Evolutionary conservation across 352 stramenopile genomes (phyloP).

Genomic region (Aphanomyces stellatus): DNA sequence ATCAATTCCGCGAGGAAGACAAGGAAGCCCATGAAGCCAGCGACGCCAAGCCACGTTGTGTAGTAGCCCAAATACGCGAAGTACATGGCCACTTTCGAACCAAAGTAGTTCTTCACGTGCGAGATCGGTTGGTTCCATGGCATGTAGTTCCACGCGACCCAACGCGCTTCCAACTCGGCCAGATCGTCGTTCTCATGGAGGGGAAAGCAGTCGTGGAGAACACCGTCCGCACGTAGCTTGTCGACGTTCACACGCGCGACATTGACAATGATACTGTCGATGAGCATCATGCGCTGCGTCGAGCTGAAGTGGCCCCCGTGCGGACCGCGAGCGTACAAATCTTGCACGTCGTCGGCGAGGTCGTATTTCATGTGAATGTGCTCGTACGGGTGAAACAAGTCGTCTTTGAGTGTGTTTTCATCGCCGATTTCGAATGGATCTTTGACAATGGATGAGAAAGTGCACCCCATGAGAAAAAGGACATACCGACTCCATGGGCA

Average conservation of each 20-base stretch:
- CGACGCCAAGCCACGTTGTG: constrained; percentile 88
- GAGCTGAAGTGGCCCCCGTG: constrained; percentile 51
- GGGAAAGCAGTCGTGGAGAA: constrained; percentile 70
- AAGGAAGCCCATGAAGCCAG: constrained; percentile 73
- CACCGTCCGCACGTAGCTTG: constrained; percentile 56
- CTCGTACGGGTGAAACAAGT: constrained; percentile 4
- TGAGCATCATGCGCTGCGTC: constrained; percentile 66
- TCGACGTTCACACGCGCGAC: constrained; percentile 42
- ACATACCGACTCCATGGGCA: not conserved
- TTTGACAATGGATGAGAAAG: no score
- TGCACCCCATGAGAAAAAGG: no score
- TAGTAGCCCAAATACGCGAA: constrained; percentile 96
- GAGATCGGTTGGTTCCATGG: constrained; percentile 74
- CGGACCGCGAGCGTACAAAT: not conserved
- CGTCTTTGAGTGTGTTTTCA: not conserved
- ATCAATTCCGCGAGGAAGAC: constrained; percentile 22
- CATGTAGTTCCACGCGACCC: constrained; percentile 61
- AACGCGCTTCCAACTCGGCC: constrained; percentile 43
- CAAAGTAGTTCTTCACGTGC: constrained; percentile 73
- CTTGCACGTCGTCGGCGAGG: not conserved
- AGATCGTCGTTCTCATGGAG: constrained; percentile 62
- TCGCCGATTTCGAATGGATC: constrained; percentile 10
- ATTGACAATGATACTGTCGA: constrained; percentile 78
- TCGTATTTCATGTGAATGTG: constrained; percentile 16
- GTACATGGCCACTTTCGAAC: constrained; percentile 93